Percentiles rank a stretch among this genome's conserved stretches.
Conservation (phyloP, 148 eudicot genomes). For the Hydrangea macrophylla region DNA sequence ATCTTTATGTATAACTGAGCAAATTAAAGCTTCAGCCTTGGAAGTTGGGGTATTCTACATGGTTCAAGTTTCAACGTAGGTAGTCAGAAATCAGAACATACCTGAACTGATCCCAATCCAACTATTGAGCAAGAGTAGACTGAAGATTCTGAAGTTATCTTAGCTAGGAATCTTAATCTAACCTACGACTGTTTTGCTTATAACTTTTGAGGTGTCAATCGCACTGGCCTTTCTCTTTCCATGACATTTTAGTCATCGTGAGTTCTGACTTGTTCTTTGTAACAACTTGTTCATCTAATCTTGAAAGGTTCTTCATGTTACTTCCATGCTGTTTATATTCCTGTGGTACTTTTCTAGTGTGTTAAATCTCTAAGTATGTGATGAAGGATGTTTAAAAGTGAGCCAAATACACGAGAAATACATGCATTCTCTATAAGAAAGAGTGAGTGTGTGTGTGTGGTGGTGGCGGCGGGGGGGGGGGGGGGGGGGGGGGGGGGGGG, state of each 20-base stretch:
- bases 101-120: no score
- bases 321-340: background rate
- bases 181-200: background rate
- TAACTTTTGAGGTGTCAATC: background rate
- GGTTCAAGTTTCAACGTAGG: no score
- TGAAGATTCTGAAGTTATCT: no score
- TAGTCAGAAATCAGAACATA: no score
- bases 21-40: no score
- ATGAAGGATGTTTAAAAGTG: background rate
- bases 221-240: background rate
- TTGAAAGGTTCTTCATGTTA: background rate
- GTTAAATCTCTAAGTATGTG: background rate
- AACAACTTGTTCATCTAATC: background rate
- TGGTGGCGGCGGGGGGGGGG: no score
- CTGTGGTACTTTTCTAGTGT: background rate
- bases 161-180: background rate
- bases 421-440: no score
- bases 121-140: no score
- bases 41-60: no score
- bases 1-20: no score
- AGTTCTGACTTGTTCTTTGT: background rate
- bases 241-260: background rate
- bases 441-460: no score
- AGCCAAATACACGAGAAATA: background rate
- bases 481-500: no score